These are phyloP conservation scores for Pyrenopolyporus hunteri DNA, from an alignment of 495 filamentous ascomycete species.

Conservation along the genomic window DNA sequence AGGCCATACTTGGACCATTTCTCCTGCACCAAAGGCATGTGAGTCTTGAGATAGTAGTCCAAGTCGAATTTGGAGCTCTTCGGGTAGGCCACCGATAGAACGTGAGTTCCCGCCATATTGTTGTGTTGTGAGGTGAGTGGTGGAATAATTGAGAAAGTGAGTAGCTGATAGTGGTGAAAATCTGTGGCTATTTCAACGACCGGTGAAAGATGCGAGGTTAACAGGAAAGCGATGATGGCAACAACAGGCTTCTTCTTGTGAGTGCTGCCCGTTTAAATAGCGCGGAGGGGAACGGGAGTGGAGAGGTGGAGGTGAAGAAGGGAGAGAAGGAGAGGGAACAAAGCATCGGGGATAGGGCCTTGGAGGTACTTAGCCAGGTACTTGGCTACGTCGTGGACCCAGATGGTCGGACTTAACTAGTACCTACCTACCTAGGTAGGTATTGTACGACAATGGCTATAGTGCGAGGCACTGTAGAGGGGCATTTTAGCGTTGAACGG, in stretches of 20 bases:
- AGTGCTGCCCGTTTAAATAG: too few relatives aligned
- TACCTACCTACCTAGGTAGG: background rate
- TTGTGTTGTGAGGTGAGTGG: background rate
- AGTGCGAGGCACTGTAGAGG: too few relatives aligned
- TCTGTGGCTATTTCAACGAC: background rate
- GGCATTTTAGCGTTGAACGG: too few relatives aligned
- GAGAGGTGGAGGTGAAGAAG: background rate
- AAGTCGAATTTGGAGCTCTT: constrained; percentile 30
- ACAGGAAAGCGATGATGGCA: too few relatives aligned
- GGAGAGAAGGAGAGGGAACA: background rate
- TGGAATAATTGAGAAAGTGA: constrained; percentile 25
- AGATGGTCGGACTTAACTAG: too few relatives aligned
- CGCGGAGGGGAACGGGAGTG: background rate
- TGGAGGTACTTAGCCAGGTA: too few relatives aligned
- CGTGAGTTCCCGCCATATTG: constrained; percentile 5
- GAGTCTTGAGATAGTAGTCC: constrained; percentile 35
- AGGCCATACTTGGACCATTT: constrained; percentile 29
- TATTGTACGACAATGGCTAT: background rate
- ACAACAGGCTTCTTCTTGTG: too few relatives aligned
- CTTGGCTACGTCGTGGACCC: too few relatives aligned
- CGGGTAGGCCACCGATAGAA: constrained; percentile 18
- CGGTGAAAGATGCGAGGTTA: background rate
- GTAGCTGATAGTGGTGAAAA: background rate
- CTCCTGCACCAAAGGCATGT: constrained; percentile 39
- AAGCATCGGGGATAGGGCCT: too few relatives aligned